Conservation (phyloP, 495 filamentous ascomycete species). For the Podospora pseudoanserina region DNA sequence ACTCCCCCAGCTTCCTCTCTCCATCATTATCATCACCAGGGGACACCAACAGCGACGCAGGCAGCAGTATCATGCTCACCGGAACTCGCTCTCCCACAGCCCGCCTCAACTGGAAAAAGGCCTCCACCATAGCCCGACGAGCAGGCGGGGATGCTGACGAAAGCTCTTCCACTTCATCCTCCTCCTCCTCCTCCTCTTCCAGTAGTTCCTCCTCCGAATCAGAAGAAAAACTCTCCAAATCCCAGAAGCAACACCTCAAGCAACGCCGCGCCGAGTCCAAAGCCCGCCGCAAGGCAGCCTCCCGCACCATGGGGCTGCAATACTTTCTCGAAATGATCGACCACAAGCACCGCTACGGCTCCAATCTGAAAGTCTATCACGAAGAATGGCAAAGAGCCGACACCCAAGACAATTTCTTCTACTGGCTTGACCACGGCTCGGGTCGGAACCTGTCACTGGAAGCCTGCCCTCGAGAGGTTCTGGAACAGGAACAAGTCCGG, state of each 20-base stretch:
- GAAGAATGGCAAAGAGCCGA: slow-evolving; percentile 72
- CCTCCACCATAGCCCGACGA: slow-evolving; percentile 63
- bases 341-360: slow-evolving; percentile 80
- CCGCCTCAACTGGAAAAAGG: slow-evolving; percentile 70
- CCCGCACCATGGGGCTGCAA: slow-evolving; percentile 79
- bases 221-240: slow-evolving; percentile 28
- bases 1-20: not conserved
- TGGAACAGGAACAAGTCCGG: slow-evolving; percentile 67
- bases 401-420: slow-evolving; percentile 86
- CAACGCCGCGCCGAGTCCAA: slow-evolving; percentile 45
- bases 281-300: slow-evolving; percentile 48
- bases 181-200: slow-evolving; percentile 19
- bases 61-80: not conserved
- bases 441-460: slow-evolving; percentile 57
- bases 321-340: slow-evolving; percentile 97
- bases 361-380: slow-evolving; percentile 81
- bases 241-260: slow-evolving; percentile 35
- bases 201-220: slow-evolving; percentile 32
- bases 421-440: slow-evolving; percentile 87
- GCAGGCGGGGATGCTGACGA: slow-evolving; percentile 62
- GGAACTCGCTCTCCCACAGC: slow-evolving; percentile 38
- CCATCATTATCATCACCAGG: not conserved
- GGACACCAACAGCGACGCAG: not conserved
- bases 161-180: slow-evolving; percentile 24
- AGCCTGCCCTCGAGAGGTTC: slow-evolving; percentile 57